Percentiles rank a stretch among this genome's conserved stretches.
These are phyloP conservation scores for Halocafeteria seosinensis DNA, from an alignment of 108 stramenopile species.

Conservation along the genomic window DNA sequence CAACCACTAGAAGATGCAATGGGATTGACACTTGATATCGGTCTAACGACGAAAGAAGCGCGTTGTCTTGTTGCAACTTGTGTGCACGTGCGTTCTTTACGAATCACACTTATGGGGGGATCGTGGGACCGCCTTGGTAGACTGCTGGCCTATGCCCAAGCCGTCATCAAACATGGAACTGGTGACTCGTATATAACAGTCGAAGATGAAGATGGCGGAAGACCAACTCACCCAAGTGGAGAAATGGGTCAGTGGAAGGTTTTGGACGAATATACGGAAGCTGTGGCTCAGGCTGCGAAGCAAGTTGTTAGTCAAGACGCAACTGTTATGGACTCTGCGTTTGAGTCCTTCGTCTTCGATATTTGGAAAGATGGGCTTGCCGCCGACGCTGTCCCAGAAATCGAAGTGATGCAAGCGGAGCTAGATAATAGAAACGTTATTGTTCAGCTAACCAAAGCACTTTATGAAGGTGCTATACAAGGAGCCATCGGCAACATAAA, in stretches of 20 bases:
- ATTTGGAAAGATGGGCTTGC: background rate
- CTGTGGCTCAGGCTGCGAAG: background rate
- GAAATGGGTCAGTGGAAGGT: background rate
- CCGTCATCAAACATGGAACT: background rate
- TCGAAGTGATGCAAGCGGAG: constrained; percentile 11
- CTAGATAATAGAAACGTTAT: constrained; percentile 13
- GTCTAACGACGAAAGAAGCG: background rate
- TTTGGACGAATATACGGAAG: background rate
- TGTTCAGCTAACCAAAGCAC: constrained; percentile 3
- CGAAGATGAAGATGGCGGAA: background rate
- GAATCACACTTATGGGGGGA: background rate
- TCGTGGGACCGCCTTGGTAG: background rate
- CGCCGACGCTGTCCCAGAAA: background rate
- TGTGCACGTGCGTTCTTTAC: background rate
- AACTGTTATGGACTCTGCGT: background rate
- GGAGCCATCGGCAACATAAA: constrained; percentile 1
- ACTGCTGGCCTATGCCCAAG: background rate
- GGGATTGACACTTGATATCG: background rate
- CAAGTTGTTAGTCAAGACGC: background rate
- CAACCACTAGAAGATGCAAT: background rate
- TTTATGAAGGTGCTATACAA: background rate
- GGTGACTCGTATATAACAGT: too few relatives aligned
- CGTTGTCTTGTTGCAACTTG: background rate
- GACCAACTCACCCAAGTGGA: background rate
- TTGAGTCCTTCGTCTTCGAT: background rate